These are phyloP conservation scores for Pichia eremophila DNA, from an alignment of 805 yeast species.

Conservation along the genomic window DNA sequence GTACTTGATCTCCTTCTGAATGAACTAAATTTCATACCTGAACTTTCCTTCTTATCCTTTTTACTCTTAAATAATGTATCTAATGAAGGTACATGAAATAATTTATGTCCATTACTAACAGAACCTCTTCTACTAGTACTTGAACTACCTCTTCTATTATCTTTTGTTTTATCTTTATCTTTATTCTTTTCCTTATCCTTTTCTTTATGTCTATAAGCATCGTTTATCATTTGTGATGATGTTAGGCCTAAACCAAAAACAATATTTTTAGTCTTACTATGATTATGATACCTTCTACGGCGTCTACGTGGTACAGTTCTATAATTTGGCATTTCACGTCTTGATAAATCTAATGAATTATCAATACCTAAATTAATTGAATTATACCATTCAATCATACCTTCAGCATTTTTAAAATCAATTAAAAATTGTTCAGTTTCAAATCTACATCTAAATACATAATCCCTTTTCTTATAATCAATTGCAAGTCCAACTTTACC, in stretches of 20 bases:
- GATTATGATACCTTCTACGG: background rate
- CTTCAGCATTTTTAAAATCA: constrained; percentile 51
- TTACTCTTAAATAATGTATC: too few relatives aligned
- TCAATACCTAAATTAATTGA: constrained; percentile 68
- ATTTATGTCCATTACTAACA: too few relatives aligned
- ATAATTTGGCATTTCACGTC: constrained; percentile 64
- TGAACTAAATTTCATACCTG: too few relatives aligned
- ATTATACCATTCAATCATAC: constrained; percentile 71
- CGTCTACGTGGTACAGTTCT: constrained; percentile 76
- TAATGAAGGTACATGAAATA: background rate
- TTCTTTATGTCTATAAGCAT: too few relatives aligned
- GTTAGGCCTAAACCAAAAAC: constrained; percentile 1
- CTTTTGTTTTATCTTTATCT: background rate
- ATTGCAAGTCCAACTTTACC: constrained; percentile 78
- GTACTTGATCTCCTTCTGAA: too few relatives aligned
- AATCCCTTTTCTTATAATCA: constrained; percentile 66
- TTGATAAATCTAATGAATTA: constrained; percentile 64
- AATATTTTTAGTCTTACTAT: background rate
- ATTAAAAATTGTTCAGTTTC: constrained; percentile 78
- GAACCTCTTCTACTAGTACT: background rate
- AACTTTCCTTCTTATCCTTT: too few relatives aligned
- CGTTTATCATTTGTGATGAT: background rate
- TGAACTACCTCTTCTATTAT: background rate
- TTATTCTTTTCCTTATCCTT: too few relatives aligned
- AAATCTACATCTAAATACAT: constrained; percentile 64